A percentile compares a stretch with the other conserved stretches of the same genome.
phyloP scores from a whole-genome alignment of 2,329 filamentous ascomycete genomes.

The Pochonia chlamydosporia region DNA sequence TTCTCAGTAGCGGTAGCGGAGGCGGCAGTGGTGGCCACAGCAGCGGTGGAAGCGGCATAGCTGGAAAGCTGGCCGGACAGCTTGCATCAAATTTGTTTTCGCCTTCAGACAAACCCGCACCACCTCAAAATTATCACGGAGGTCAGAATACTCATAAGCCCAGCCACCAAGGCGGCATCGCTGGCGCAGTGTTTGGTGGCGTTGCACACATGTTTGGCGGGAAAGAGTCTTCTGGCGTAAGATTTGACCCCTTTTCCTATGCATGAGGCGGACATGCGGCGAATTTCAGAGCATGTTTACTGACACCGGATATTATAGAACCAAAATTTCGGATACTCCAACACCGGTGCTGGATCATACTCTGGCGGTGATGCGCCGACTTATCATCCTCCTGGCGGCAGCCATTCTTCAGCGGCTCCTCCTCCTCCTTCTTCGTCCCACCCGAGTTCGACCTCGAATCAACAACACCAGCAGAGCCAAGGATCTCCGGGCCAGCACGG shows the following conservation, averaged over 20 bases:
- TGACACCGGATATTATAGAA: slow-evolving; percentile 25
- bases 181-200: slow-evolving; percentile 49
- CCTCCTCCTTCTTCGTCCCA: slow-evolving; percentile 17
- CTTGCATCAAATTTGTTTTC: slow-evolving; percentile 51
- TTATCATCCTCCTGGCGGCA: slow-evolving; percentile 29
- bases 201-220: slow-evolving; percentile 49
- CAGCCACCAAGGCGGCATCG: slow-evolving; percentile 41
- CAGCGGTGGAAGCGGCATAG: slow-evolving; percentile 32
- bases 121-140: slow-evolving; percentile 43
- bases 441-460: slow-evolving; percentile 20
- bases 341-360: slow-evolving; percentile 49
- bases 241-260: neutral
- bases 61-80: slow-evolving; percentile 52
- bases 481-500: slow-evolving; percentile 13
- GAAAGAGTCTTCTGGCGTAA: slow-evolving; percentile 27
- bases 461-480: slow-evolving; percentile 19
- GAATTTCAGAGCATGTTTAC: neutral
- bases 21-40: slow-evolving; percentile 22
- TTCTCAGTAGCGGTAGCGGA: slow-evolving; percentile 34
- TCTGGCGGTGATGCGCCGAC: slow-evolving; percentile 55
- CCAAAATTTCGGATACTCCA: slow-evolving; percentile 60
- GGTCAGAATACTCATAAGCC: slow-evolving; percentile 31
- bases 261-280: neutral
- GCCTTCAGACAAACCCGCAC: slow-evolving; percentile 38
- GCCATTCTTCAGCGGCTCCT: slow-evolving; percentile 19